Conservation (phyloP, 2,329 filamentous ascomycete species). For the Monilinia polystroma region DNA sequence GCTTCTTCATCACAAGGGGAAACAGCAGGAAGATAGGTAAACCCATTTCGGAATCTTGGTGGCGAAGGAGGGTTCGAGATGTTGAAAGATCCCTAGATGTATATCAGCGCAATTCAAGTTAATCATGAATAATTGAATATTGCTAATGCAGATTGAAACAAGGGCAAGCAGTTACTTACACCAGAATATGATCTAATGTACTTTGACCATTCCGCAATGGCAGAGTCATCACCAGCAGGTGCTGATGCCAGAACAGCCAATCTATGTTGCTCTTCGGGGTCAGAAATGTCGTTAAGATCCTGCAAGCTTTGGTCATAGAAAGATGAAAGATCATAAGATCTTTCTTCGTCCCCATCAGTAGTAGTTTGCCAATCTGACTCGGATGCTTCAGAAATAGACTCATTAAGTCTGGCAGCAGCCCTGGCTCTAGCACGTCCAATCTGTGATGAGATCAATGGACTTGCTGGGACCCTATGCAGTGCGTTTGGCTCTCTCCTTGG, state of each 20-base stretch:
- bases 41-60: constrained; percentile 33
- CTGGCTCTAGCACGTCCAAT: constrained; percentile 7
- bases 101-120: constrained; percentile 15
- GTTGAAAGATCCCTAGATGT: constrained; percentile 40
- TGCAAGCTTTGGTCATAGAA: constrained; percentile 3
- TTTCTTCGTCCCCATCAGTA: not conserved
- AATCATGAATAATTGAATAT: not conserved
- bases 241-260: constrained; percentile 20
- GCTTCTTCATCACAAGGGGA: constrained; percentile 36
- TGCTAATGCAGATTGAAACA: not conserved
- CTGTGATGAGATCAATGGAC: not conserved
- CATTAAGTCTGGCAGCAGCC: constrained; percentile 6
- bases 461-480: not conserved
- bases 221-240: not conserved
- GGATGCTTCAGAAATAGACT: constrained; percentile 1
- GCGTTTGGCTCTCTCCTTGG: constrained; percentile 13
- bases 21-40: constrained; percentile 38
- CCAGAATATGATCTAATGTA: constrained; percentile 29
- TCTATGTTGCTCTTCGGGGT: constrained; percentile 24
- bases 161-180: constrained; percentile 16
- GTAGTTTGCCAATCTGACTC: constrained; percentile 19
- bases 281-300: not conserved
- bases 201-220: constrained; percentile 21
- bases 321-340: constrained; percentile 3
- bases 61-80: constrained; percentile 41